Base-by-base conservation (phyloP, 768 basidiomycete genomes). In the Panaeolus papilionaceus region DNA sequence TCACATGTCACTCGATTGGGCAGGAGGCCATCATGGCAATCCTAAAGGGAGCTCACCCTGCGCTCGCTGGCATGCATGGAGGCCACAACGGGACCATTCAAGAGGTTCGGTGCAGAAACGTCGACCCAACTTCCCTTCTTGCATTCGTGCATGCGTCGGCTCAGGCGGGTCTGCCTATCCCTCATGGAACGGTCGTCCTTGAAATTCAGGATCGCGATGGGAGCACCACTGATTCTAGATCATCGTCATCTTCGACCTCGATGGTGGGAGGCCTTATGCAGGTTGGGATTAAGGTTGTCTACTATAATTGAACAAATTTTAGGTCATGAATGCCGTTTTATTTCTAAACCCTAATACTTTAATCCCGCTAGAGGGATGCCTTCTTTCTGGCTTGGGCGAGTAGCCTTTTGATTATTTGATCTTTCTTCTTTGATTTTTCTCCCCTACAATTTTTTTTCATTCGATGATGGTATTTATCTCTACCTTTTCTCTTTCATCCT, bases 71-170 rank as follows among this genome's bases (percentile, higher is more conserved):
- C 16, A 58, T 58, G 54, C 54, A 58, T 18, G 54, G 28, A 12
- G 4, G 33, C 1, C 14, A 28, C 33, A 28, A 58, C 11, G 54
- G 54, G 26, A 16, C 10, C 54, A 58, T 58, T 58, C 54, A 58
- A 58, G 54, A 58, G 37, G 33, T 58, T 14, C 26, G 54, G 28
- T 58, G 54, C 28, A 58, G 54, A 58, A 58, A 58, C n/a, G 54
- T 58, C 14, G 54, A 33, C 1, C 54, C 54, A 5, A 16, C 54
- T 58, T 58, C 54, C 16, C 54, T 58, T 33, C 54, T 58, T 58
- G 26, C 54, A 3, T 58, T 58, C 54, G 54, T 58, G 54, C 54
- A 58, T 58, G 54, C 54, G 11, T 58, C 54, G 12, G 54, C 4
- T 37, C 54, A 58, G 14, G 54, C 54, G 33, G 54, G 54, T 4